Percentiles rank a stretch among this genome's conserved stretches.
phyloP scores from a whole-genome alignment of 2,329 filamentous ascomycete species.

The Alternaria sp. region DNA sequence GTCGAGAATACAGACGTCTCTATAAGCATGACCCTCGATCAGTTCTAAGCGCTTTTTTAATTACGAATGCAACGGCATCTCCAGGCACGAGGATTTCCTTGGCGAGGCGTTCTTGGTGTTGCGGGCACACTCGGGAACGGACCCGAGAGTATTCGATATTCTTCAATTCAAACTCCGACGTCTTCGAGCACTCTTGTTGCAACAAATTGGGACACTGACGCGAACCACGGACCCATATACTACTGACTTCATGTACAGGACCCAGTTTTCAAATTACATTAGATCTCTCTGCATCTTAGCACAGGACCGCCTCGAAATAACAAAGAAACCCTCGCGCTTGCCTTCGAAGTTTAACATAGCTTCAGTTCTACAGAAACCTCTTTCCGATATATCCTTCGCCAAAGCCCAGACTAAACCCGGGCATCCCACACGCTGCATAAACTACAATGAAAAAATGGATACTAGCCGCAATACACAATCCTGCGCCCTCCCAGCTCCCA shows the following conservation, averaged over 20 bases:
- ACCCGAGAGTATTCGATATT: conserved; percentile 40
- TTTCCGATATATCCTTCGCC: not conserved
- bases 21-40: conserved; percentile 73
- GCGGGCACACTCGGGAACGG: conserved; percentile 25
- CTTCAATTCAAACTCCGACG: conserved; percentile 35
- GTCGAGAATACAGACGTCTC: conserved; percentile 87
- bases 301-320: not conserved
- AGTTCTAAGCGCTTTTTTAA: conserved; percentile 45
- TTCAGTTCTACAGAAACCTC: not conserved
- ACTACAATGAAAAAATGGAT: conserved; percentile 12
- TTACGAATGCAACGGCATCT: conserved; percentile 28
- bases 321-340: too few relatives aligned
- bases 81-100: conserved; percentile 30
- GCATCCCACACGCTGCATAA: conserved; percentile 16
- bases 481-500: conserved; percentile 8
- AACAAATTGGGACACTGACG: conserved; percentile 1
- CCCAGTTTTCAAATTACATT: not conserved
- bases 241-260: not conserved
- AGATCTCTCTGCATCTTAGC: not conserved
- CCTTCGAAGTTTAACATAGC: too few relatives aligned
- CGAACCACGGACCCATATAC: not conserved
- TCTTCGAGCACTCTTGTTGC: not conserved
- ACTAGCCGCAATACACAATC: conserved; percentile 13
- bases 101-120: conserved; percentile 50
- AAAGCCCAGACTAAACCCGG: not conserved